Evolutionary conservation across 1,139 yeast genomes (phyloP), one percentile per base, ranked within the genome.

Genomic region (Pichia sp.): DNA sequence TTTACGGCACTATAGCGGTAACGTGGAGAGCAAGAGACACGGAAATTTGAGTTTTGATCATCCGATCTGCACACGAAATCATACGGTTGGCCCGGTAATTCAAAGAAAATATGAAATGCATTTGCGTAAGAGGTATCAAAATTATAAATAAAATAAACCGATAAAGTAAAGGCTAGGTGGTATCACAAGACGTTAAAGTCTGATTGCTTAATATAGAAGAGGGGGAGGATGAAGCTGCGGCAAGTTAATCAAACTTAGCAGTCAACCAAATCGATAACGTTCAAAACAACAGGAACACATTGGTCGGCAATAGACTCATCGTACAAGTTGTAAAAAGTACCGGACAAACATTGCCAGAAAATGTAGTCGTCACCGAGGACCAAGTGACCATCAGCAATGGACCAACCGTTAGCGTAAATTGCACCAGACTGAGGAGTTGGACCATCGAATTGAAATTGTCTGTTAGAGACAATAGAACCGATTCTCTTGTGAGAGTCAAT

Each of bases 391-490:
- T 81, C 86, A 57, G 83, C 75, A 64, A 85, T 75, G 55, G 86
- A 75, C 95, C 93, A 87, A 64, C 95, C 95, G 59, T 82, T 87
- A 69, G 95, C 93, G 75, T 83, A 86, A 72, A 87, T 84, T 64
- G 90, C 78, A 72, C 93, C 95, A 56, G 92, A 90, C 78, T 87
- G 95, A 67, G 93, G 92, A 74, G 90, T 88, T 64, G 93, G 95
- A 71, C 93, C 93, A 69, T 86, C 93, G 67, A 86, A 86, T 76
- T 86, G 93, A 85, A 86, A 85, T 77, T 86, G 93, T 77, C 86
- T 81, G 84, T 85, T 85, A 58, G 92, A 84, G 64, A 86, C 93
- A 71, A 86, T 85, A 57, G 90, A 81, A 69, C 92, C 92, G 61
- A 85, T 75, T 81, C 93, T 84, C 55, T 87, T 87, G 57, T 75